Evolutionary conservation across 169 alveolate genomes (phyloP).

Genomic region (Hepatocystis sp.): DNA sequence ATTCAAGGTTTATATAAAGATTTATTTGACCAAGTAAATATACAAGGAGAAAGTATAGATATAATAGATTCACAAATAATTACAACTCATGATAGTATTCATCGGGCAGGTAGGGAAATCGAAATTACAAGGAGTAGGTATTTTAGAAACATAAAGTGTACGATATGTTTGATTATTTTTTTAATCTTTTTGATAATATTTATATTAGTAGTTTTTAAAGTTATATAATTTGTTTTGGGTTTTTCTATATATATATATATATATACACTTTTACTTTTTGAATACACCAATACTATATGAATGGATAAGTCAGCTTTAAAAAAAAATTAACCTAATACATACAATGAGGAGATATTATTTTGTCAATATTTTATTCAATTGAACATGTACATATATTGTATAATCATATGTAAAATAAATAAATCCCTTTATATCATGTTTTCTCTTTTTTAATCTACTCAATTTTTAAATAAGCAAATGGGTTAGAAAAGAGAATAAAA

Average conservation of each 20-base stretch:
- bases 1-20: constrained; percentile 70
- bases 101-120: constrained; percentile 53
- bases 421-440: too few relatives aligned
- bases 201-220: constrained; percentile 42
- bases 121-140: constrained; percentile 69
- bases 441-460: too few relatives aligned
- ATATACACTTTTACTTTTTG: too few relatives aligned
- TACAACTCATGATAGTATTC: constrained; percentile 62
- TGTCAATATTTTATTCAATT: too few relatives aligned
- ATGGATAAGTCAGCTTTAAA: too few relatives aligned
- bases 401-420: too few relatives aligned
- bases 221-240: constrained; percentile 33
- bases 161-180: constrained; percentile 14
- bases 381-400: too few relatives aligned
- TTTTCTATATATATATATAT: neutral
- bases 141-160: constrained; percentile 53
- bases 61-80: constrained; percentile 65
- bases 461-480: too few relatives aligned
- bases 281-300: too few relatives aligned
- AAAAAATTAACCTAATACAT: too few relatives aligned
- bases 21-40: constrained; percentile 56
- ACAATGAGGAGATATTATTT: too few relatives aligned
- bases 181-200: constrained; percentile 31
- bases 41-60: constrained; percentile 70
- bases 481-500: too few relatives aligned